Conservation (phyloP, 2,329 filamentous ascomycete genomes). For the Lizonia empirigonia region DNA sequence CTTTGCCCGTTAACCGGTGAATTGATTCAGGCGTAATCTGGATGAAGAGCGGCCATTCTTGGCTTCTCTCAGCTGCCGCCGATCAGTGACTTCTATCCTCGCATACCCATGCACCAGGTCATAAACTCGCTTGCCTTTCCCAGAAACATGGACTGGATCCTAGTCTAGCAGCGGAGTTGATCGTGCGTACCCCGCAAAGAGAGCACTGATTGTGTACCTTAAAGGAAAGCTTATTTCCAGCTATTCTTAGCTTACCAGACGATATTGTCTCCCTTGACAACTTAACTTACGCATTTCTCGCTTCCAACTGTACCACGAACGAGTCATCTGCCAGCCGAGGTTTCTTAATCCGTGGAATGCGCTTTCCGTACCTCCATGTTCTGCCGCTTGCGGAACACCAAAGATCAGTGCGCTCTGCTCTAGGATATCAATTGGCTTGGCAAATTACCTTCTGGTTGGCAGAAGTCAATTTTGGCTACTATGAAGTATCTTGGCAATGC, state of each 20-base stretch:
- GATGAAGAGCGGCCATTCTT: neutral
- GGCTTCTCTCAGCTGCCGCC: neutral
- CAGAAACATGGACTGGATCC: neutral
- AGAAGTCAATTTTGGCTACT: neutral
- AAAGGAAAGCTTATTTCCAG: slow-evolving; percentile 9
- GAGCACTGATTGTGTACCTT: neutral
- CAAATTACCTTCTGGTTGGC: neutral
- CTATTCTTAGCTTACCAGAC: slow-evolving; percentile 10
- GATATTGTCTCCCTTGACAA: slow-evolving; percentile 8
- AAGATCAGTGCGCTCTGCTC: neutral
- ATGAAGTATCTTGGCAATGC: slow-evolving; percentile 6
- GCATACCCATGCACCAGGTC: neutral
- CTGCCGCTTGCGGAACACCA: neutral
- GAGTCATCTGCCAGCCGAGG: slow-evolving; percentile 7
- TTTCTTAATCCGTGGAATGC: slow-evolving; percentile 9
- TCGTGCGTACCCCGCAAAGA: slow-evolving; percentile 7
- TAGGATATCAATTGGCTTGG: slow-evolving; percentile 11
- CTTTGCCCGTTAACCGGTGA: neutral
- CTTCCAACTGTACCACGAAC: slow-evolving; percentile 3
- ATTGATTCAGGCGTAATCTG: neutral
- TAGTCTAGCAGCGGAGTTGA: neutral
- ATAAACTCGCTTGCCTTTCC: neutral
- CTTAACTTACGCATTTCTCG: slow-evolving; percentile 8
- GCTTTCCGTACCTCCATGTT: neutral
- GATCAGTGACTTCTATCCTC: neutral